phyloP scores from a whole-genome alignment of 345 rosid species.

The Psidium friedrichsthalianum region DNA sequence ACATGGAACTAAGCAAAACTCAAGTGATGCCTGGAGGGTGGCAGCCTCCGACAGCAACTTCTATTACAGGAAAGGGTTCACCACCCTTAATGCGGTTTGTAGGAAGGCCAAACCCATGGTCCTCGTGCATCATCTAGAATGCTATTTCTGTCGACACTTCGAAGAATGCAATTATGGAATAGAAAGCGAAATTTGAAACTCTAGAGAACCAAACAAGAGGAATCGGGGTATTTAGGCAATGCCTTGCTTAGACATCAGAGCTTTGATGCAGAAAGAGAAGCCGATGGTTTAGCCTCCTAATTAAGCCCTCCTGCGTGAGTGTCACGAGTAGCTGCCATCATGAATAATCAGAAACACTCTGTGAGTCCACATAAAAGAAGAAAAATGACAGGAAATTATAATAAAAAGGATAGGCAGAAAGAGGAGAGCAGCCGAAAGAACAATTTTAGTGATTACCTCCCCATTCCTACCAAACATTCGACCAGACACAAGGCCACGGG shows the following conservation, averaged over 20 bases:
- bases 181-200: neutral
- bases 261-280: conserved; percentile 38
- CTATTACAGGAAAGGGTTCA: neutral
- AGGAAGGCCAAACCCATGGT: neutral
- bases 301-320: conserved; percentile 68
- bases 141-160: neutral
- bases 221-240: neutral
- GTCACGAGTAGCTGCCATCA: conserved; percentile 67
- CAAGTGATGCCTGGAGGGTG: neutral
- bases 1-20: neutral
- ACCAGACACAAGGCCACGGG: conserved; percentile 71
- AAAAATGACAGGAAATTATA: neutral
- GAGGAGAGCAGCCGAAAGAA: neutral
- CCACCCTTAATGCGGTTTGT: neutral
- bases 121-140: neutral
- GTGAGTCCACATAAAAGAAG: neutral
- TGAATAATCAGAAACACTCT: neutral
- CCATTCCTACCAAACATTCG: conserved; percentile 72
- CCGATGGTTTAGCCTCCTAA: conserved; percentile 35
- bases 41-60: neutral
- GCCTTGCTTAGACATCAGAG: conserved; percentile 24
- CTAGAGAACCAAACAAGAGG: neutral
- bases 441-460: conserved; percentile 36
- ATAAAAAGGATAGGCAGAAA: neutral
- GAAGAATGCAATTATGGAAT: neutral